Evolutionary conservation across 2,329 filamentous ascomycete species (phyloP).

Genomic region (Penicillium concentricum): DNA sequence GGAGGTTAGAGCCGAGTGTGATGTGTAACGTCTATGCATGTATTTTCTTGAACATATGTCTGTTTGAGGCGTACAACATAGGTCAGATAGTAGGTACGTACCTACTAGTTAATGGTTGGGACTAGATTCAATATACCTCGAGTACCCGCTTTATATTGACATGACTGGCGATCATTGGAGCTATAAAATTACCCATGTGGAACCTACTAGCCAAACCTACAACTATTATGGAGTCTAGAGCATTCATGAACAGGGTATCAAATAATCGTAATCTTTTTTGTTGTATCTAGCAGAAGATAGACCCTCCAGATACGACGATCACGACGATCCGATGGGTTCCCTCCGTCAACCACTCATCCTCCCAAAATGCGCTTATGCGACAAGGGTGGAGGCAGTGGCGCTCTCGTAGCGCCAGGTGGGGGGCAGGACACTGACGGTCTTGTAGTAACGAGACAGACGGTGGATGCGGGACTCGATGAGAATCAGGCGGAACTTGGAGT

Average conservation of each 20-base stretch:
- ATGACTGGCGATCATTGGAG: background rate
- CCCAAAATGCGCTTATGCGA: slow-evolving; percentile 65
- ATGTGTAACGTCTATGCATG: background rate
- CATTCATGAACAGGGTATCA: slow-evolving; percentile 11
- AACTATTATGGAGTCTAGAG: background rate
- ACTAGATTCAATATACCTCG: background rate
- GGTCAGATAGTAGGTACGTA: background rate
- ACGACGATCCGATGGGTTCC: slow-evolving; percentile 13
- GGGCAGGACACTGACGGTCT: slow-evolving; percentile 79
- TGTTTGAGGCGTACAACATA: background rate
- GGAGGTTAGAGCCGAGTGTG: slow-evolving; percentile 46
- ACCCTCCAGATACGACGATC: slow-evolving; percentile 11
- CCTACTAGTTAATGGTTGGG: background rate
- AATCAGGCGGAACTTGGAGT: slow-evolving; percentile 99
- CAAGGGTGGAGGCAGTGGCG: slow-evolving; percentile 90
- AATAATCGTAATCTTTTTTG: slow-evolving; percentile 15
- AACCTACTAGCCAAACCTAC: background rate
- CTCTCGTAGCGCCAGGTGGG: slow-evolving; percentile 99
- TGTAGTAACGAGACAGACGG: slow-evolving; percentile 99
- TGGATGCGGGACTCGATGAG: slow-evolving; percentile 99
- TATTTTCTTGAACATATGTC: background rate
- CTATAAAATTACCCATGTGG: background rate
- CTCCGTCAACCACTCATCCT: slow-evolving; percentile 20
- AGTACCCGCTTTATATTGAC: background rate
- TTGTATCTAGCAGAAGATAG: slow-evolving; percentile 11